A percentile compares a stretch with the other conserved stretches of the same genome.
Evolutionary conservation across 2,329 filamentous ascomycete species (phyloP).

Genomic region (Tolypocladium cylindrosporum): DNA sequence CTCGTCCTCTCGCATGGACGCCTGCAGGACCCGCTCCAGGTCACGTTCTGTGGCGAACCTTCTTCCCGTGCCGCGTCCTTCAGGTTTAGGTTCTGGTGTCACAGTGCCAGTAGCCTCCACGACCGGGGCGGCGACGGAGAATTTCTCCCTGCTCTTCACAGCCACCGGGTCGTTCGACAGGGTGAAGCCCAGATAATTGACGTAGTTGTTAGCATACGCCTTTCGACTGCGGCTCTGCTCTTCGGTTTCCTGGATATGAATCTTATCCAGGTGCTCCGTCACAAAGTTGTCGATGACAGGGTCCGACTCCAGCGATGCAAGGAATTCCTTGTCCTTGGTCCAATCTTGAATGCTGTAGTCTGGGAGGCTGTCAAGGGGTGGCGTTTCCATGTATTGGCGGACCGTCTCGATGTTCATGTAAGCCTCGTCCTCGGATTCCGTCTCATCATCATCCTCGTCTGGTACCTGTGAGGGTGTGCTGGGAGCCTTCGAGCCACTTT

Average conservation of each 20-base stretch:
- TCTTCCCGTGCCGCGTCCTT: slow-evolving; percentile 42
- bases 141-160: slow-evolving; percentile 44
- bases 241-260: slow-evolving; percentile 23
- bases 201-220: slow-evolving; percentile 37
- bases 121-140: slow-evolving; percentile 28
- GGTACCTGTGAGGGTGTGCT: slow-evolving; percentile 39
- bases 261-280: slow-evolving; percentile 30
- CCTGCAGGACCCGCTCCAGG: slow-evolving; percentile 59
- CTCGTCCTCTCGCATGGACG: slow-evolving; percentile 61
- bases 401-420: slow-evolving; percentile 37
- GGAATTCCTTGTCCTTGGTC: slow-evolving; percentile 35
- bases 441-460: slow-evolving; percentile 42
- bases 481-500: slow-evolving; percentile 22
- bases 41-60: slow-evolving; percentile 64
- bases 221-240: slow-evolving; percentile 30
- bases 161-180: slow-evolving; percentile 44
- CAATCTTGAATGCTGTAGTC: slow-evolving; percentile 34
- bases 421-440: slow-evolving; percentile 45
- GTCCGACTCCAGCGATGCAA: slow-evolving; percentile 30
- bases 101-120: slow-evolving; percentile 23
- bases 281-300: slow-evolving; percentile 35
- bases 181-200: slow-evolving; percentile 44
- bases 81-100: slow-evolving; percentile 44
- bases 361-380: slow-evolving; percentile 44
- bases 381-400: slow-evolving; percentile 42